phyloP scores from a whole-genome alignment of 2,329 filamentous ascomycete species.

The Botrytis tulipae region DNA sequence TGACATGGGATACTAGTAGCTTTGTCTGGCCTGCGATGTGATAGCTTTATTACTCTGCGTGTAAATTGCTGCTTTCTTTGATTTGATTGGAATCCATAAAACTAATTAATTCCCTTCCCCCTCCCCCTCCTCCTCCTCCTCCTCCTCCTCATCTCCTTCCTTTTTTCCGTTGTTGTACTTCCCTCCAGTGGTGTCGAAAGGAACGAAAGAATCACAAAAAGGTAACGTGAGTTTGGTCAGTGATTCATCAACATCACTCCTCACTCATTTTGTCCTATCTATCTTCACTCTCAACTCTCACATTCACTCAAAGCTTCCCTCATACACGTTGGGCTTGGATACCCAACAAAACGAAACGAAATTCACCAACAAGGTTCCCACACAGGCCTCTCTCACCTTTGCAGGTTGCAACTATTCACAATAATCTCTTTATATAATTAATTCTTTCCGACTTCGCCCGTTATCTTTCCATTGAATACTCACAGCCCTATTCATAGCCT shows the following conservation, averaged over 20 bases:
- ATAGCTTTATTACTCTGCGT: background rate
- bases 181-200: background rate
- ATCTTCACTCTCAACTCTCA: background rate
- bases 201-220: too few species aligned
- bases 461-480: background rate
- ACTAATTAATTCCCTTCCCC: background rate
- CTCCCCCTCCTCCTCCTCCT: background rate
- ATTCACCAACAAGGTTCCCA: background rate
- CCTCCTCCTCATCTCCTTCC: background rate
- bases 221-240: background rate
- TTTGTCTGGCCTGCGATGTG: background rate
- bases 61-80: background rate
- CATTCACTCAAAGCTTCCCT: background rate
- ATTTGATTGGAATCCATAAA: background rate
- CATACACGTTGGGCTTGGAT: too few species aligned
- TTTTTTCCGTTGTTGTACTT: background rate
- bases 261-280: background rate
- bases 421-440: conserved; percentile 13
- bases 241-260: background rate
- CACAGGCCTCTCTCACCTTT: background rate
- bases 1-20: background rate
- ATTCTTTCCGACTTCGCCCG: background rate
- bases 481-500: background rate
- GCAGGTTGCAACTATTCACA: background rate
- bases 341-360: background rate